Evolutionary conservation across 306 rosid genomes (phyloP).

Genomic region (Citrullus amarus): DNA sequence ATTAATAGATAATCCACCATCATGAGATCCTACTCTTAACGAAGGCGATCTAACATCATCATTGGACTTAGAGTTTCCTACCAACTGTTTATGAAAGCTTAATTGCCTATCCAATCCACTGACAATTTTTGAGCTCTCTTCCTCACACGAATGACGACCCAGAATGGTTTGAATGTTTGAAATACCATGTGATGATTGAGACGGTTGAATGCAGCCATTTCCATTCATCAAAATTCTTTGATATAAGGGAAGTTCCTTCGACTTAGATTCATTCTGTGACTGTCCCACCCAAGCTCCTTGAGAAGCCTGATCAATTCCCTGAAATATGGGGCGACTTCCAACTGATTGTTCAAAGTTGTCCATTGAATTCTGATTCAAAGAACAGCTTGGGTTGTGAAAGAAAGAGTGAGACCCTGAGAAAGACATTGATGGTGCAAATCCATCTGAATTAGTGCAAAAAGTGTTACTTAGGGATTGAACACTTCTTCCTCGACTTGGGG

Average conservation of each 20-base stretch:
- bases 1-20: conserved; percentile 66
- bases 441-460: conserved; percentile 69
- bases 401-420: conserved; percentile 92
- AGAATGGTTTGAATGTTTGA: conserved; percentile 52
- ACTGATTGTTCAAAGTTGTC: conserved; percentile 86
- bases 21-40: conserved; percentile 85
- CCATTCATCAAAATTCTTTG: conserved; percentile 46
- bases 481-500: conserved; percentile 77
- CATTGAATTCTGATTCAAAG: conserved; percentile 70
- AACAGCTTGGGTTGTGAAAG: conserved; percentile 94
- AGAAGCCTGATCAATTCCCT: conserved; percentile 59
- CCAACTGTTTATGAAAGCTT: conserved; percentile 73
- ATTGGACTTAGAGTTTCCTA: conserved; percentile 62
- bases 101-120: conserved; percentile 73
- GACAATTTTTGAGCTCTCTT: conserved; percentile 61
- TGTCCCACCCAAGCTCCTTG: conserved; percentile 68
- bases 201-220: conserved; percentile 49
- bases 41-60: conserved; percentile 78
- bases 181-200: conserved; percentile 50
- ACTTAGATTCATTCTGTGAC: conserved; percentile 62
- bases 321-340: conserved; percentile 84
- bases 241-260: conserved; percentile 52
- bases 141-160: conserved; percentile 51
- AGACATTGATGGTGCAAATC: conserved; percentile 85
- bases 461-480: conserved; percentile 75